A percentile compares a stretch with the other conserved stretches of the same genome.
These are phyloP conservation scores for Orbilia ellipsospora DNA, from an alignment of 2,329 filamentous ascomycete species.

Conservation along the genomic window DNA sequence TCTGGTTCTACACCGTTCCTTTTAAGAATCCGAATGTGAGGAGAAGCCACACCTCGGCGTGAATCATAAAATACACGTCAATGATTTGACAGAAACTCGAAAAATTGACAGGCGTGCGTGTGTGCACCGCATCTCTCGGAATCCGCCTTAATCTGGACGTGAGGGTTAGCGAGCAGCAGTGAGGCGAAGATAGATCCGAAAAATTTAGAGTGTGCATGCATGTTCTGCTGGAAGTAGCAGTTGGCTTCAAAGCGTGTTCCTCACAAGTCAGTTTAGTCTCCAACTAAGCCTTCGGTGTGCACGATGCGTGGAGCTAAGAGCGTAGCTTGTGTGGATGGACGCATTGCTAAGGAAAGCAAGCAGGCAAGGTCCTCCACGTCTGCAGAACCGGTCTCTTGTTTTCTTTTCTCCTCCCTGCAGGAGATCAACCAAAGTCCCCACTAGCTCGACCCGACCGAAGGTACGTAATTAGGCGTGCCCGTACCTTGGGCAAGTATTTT, in stretches of 20 bases:
- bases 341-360: conserved; percentile 13
- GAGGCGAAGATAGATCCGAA: conserved; percentile 53
- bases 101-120: conserved; percentile 53
- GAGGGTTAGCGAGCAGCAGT: conserved; percentile 52
- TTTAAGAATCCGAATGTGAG: conserved; percentile 52
- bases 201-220: conserved; percentile 50
- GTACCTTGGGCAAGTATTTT: conserved; percentile 44
- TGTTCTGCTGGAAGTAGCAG: conserved; percentile 38
- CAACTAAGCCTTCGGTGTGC: conserved; percentile 54
- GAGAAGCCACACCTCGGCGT: conserved; percentile 51
- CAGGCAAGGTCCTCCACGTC: conserved; percentile 53
- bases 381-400: conserved; percentile 38
- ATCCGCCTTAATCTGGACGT: conserved; percentile 55
- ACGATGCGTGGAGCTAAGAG: conserved; percentile 49
- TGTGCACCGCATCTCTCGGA: conserved; percentile 52
- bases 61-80: conserved; percentile 55
- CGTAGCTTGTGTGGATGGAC: conserved; percentile 5
- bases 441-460: conserved; percentile 35
- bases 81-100: conserved; percentile 47
- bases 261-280: conserved; percentile 45
- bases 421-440: conserved; percentile 28
- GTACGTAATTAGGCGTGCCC: conserved; percentile 56
- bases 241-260: conserved; percentile 42
- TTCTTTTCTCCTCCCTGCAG: conserved; percentile 30
- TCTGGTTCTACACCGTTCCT: conserved; percentile 44